Conservation (phyloP, 2,329 filamentous ascomycete genomes). For the Thermomyces lanuginosus region DNA sequence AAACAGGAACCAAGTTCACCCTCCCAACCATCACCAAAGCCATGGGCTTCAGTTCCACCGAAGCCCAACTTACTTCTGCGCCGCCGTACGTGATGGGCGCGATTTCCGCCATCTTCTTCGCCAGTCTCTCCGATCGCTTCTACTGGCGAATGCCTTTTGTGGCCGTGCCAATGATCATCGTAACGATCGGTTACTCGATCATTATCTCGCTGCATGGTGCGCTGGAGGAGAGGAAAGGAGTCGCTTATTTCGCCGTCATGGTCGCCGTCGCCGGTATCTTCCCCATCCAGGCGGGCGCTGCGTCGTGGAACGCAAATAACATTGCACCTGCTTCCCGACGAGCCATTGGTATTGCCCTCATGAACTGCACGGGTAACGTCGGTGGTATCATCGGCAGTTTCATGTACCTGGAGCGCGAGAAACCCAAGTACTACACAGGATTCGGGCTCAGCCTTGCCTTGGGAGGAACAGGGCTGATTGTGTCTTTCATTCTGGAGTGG, state of each 20-base stretch:
- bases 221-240: background rate
- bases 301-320: constrained; percentile 6
- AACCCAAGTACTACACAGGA: constrained; percentile 50
- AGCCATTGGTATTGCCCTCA: constrained; percentile 4
- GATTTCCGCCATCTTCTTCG: constrained; percentile 11
- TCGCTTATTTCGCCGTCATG: constrained; percentile 4
- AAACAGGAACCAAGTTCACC: constrained; percentile 20
- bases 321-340: constrained; percentile 28
- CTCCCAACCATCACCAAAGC: constrained; percentile 26
- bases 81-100: constrained; percentile 14
- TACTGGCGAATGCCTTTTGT: constrained; percentile 13
- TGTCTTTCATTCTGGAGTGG: constrained; percentile 10
- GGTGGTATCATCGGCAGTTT: constrained; percentile 52
- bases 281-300: constrained; percentile 12
- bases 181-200: constrained; percentile 4
- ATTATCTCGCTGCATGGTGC: constrained; percentile 1
- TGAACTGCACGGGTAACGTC: too few relatives aligned
- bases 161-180: constrained; percentile 1
- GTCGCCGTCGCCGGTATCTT: constrained; percentile 14
- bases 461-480: constrained; percentile 8
- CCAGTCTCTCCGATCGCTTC: constrained; percentile 11
- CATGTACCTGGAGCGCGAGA: constrained; percentile 48
- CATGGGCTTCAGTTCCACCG: constrained; percentile 26
- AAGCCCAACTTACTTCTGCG: constrained; percentile 28
- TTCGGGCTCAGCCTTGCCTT: constrained; percentile 54